Conservation (phyloP, 1,284 basidiomycete species). For the Fomitopsis palustris region DNA sequence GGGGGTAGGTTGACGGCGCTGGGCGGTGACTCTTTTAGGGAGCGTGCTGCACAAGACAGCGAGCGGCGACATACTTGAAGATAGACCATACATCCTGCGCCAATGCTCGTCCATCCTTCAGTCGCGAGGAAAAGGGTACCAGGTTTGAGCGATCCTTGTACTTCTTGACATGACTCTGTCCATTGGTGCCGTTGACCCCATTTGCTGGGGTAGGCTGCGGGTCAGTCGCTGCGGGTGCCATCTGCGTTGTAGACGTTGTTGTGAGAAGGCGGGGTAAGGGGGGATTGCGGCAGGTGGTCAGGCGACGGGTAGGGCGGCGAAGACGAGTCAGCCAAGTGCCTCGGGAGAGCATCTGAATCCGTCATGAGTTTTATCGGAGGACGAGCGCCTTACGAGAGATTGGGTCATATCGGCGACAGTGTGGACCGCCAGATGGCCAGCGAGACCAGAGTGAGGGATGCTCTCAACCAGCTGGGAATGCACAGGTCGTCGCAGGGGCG, state of each 20-base stretch:
- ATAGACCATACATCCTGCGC: constrained; percentile 90
- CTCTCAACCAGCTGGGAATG: background rate
- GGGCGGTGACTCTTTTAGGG: background rate
- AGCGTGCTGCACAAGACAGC: background rate
- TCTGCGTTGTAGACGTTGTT: constrained; percentile 2
- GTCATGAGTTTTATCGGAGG: background rate
- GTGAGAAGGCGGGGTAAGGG: background rate
- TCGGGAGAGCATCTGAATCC: background rate
- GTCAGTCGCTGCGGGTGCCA: constrained; percentile 1
- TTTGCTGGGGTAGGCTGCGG: constrained; percentile 4
- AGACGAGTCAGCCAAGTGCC: background rate
- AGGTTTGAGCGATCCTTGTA: constrained; percentile 43
- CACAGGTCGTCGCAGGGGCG: background rate
- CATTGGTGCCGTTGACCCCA: constrained; percentile 14
- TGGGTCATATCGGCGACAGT: constrained; percentile 4
- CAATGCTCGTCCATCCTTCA: constrained; percentile 70
- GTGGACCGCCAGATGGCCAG: background rate
- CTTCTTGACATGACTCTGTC: constrained; percentile 9
- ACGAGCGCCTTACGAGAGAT: constrained; percentile 3
- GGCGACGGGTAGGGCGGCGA: background rate
- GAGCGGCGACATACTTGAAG: constrained; percentile 60
- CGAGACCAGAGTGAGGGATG: background rate
- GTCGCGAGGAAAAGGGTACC: constrained; percentile 63
- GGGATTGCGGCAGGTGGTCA: background rate
- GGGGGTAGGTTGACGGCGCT: constrained; percentile 83